Evolutionary conservation across 2,329 filamentous ascomycete species (phyloP).

Genomic region (Ramularia endophylla): DNA sequence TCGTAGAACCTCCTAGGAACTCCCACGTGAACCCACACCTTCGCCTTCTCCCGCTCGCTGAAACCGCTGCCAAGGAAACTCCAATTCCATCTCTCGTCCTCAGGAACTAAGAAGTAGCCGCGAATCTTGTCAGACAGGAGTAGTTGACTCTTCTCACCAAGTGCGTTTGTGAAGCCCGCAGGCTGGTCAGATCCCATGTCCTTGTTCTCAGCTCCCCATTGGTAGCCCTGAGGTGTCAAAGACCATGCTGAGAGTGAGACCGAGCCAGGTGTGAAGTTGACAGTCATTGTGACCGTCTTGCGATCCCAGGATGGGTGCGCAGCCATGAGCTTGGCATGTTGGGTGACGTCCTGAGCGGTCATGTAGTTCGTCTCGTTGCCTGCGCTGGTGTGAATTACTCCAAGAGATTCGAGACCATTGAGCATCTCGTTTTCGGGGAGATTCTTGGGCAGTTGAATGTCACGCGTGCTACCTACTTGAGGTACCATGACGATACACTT

Average conservation of each 20-base stretch:
- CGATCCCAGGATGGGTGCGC: constrained; percentile 75
- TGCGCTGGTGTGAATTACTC: constrained; percentile 90
- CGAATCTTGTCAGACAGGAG: constrained; percentile 88
- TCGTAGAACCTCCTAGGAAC: constrained; percentile 85
- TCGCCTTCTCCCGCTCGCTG: constrained; percentile 73
- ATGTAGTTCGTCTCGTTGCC: constrained; percentile 96
- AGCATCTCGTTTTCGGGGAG: constrained; percentile 91
- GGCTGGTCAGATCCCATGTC: constrained; percentile 90
- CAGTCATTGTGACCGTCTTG: constrained; percentile 89
- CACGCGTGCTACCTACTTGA: constrained; percentile 88
- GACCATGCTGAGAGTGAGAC: constrained; percentile 93
- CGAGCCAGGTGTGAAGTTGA: constrained; percentile 93
- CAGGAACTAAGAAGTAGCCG: constrained; percentile 93
- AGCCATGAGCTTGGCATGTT: constrained; percentile 85
- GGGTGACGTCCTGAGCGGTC: constrained; percentile 89
- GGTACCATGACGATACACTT: constrained; percentile 96
- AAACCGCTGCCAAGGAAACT: constrained; percentile 95
- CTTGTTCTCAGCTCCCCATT: constrained; percentile 95
- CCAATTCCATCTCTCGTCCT: constrained; percentile 92
- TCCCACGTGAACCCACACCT: constrained; percentile 87
- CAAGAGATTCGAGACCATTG: constrained; percentile 78
- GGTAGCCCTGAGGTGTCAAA: constrained; percentile 84
- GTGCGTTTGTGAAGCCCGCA: constrained; percentile 70
- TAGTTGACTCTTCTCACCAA: constrained; percentile 94
- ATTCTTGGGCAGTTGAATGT: constrained; percentile 83